Conservation (phyloP, 257 asterid species). For the Gentiana macrophylla region DNA sequence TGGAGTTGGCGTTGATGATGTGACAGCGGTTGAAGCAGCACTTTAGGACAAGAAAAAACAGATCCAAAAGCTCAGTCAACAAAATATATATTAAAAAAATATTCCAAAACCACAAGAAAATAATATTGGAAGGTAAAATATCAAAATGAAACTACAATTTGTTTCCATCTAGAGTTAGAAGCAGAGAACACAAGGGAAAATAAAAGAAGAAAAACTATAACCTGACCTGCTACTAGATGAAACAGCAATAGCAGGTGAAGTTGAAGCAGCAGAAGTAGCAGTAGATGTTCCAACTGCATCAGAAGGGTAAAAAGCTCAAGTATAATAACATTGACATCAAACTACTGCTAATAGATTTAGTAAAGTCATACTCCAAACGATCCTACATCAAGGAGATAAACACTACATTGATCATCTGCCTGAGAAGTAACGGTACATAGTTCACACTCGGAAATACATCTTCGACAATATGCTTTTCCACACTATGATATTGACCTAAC, state of each 20-base stretch:
- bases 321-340: too few relatives aligned
- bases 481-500: not conserved
- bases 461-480: not conserved
- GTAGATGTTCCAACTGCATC: constrained; percentile 27
- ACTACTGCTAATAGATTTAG: too few relatives aligned
- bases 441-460: not conserved
- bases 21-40: constrained; percentile 41
- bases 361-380: too few relatives aligned
- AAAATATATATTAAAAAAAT: not conserved
- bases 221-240: constrained; percentile 74
- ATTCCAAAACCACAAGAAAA: too few relatives aligned
- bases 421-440: constrained; percentile 2
- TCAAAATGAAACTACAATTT: too few relatives aligned
- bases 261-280: constrained; percentile 53
- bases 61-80: constrained; percentile 5
- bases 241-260: constrained; percentile 40
- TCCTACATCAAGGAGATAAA: too few relatives aligned
- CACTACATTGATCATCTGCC: not conserved
- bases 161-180: too few relatives aligned
- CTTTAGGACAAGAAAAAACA: constrained; percentile 33
- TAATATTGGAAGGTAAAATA: too few relatives aligned
- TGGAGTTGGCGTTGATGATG: constrained; percentile 42
- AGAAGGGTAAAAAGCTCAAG: too few relatives aligned
- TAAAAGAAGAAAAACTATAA: constrained; percentile 9
- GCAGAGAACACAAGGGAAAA: not conserved